Percentiles rank a stretch among this genome's conserved stretches.
Conservation (phyloP, 2,329 filamentous ascomycete genomes). For the Aspergillus piperis region DNA sequence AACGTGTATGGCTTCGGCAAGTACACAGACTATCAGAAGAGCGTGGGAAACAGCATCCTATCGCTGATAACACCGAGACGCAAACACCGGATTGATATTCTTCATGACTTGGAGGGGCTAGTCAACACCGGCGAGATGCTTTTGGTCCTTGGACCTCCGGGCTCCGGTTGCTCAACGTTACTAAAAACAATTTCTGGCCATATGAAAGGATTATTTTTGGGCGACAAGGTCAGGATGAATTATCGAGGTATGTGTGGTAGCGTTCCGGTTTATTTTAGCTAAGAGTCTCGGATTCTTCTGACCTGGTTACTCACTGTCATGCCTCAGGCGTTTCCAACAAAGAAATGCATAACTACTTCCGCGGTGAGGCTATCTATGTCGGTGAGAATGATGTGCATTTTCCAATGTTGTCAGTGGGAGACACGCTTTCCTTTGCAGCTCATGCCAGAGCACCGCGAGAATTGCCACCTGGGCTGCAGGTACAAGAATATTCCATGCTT, state of each 20-base stretch:
- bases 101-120: constrained; percentile 60
- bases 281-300: too few species aligned
- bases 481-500: constrained; percentile 1
- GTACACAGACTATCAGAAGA: constrained; percentile 31
- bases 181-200: constrained; percentile 79
- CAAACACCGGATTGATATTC: constrained; percentile 52
- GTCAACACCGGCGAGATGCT: constrained; percentile 53
- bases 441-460: constrained; percentile 12
- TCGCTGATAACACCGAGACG: neutral
- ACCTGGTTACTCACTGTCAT: neutral
- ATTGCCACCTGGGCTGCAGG: neutral
- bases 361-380: constrained; percentile 78
- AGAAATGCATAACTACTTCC: constrained; percentile 18
- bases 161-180: constrained; percentile 67
- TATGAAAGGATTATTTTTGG: constrained; percentile 72
- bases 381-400: constrained; percentile 11
- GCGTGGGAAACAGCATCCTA: neutral
- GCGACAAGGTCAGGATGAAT: constrained; percentile 69
- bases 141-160: constrained; percentile 48
- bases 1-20: too few species aligned
- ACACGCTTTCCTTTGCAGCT: constrained; percentile 15
- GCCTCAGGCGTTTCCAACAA: neutral
- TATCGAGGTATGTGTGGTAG: constrained; percentile 58
- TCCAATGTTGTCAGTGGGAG: constrained; percentile 11
- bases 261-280: neutral